These are phyloP conservation scores for Inga laurina DNA, from an alignment of 306 rosid genomes.

Conservation along the genomic window DNA sequence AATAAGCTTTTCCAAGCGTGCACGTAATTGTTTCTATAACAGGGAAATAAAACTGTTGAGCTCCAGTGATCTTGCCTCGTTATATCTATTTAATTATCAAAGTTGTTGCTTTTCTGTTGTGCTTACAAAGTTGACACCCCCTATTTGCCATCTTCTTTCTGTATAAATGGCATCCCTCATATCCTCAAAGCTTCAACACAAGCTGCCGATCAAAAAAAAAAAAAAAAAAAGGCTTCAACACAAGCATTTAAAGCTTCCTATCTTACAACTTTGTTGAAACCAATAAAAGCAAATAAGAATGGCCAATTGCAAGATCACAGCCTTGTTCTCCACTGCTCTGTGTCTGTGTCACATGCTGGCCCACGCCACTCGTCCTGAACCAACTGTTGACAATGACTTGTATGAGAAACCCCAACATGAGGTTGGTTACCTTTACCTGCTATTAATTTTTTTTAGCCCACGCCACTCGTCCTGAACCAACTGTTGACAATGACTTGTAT, in stretches of 20 bases:
- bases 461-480: slow-evolving; percentile 37
- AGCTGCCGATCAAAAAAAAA: too few relatives aligned
- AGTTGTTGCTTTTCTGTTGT: background rate
- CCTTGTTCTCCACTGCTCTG: slow-evolving; percentile 34
- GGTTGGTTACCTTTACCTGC: slow-evolving; percentile 5
- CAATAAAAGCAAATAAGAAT: slow-evolving; percentile 18
- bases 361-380: slow-evolving; percentile 40
- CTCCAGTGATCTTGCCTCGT: background rate
- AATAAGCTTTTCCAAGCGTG: too few relatives aligned
- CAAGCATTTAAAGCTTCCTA: background rate
- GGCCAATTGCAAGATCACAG: slow-evolving; percentile 26
- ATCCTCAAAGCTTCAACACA: slow-evolving; percentile 4
- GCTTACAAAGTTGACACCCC: slow-evolving; percentile 24
- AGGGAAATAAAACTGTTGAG: background rate
- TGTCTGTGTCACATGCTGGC: slow-evolving; percentile 35
- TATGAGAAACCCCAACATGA: background rate
- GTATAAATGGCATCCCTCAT: slow-evolving; percentile 24
- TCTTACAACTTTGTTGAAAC: too few relatives aligned
- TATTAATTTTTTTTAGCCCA: background rate
- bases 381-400: slow-evolving; percentile 29
- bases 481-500: slow-evolving; percentile 24
- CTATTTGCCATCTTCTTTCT: background rate
- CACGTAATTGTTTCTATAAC: background rate
- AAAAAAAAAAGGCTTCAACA: too few relatives aligned
- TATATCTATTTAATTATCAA: background rate